Base-by-base conservation (phyloP, 2,329 filamentous ascomycete species). In the Trichoderma harzianum region DNA sequence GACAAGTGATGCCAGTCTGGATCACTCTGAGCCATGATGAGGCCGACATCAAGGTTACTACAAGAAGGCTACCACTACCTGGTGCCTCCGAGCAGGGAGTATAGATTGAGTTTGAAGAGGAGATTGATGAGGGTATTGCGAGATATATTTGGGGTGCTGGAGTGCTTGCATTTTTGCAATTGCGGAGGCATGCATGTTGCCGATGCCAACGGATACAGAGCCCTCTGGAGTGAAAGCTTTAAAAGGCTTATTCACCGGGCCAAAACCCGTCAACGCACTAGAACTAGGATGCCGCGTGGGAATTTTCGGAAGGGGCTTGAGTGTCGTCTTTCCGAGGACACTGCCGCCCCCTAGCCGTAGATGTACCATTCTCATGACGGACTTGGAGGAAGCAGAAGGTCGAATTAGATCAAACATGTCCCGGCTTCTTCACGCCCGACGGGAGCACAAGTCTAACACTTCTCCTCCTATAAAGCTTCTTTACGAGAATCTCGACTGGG, bases 101-200 rank as follows among this genome's bases (percentile, higher is more conserved):
- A 0, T 75, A 74, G 11, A 73, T 88, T 8, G 80, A 84, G 32
- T 78, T 89, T 5, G 84, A 87, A 68, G 88, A 90, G 72, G 86
- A 89, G 67, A 84, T 89, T 11, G 87, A 87, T 16, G 87, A 89
- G 78, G 89, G 86, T 76, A 89, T 90, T 69, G 87, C 87, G 0
- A 84, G 87, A 3, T 87, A 89, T 72, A 81, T 89, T 7, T 90
- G 88, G 88, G 88, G 90, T 67, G 87, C 84, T 1, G 88, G 88
- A 0, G 79, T 89, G 11, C 80, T 86, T 7, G 83, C 84, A 1
- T 74, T 81, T 21, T 80, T 28, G 78, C 78, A 53, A 75, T 83
- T 32, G 78, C 77, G 6, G 78, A 77, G 14, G 76, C 77, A 3
- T 77, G 78, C 51, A 74, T 75, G 7, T 73, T 77, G 12, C 77